These are phyloP conservation scores for Tulasnella calospora DNA, from an alignment of 768 basidiomycete species.

Conservation along the genomic window DNA sequence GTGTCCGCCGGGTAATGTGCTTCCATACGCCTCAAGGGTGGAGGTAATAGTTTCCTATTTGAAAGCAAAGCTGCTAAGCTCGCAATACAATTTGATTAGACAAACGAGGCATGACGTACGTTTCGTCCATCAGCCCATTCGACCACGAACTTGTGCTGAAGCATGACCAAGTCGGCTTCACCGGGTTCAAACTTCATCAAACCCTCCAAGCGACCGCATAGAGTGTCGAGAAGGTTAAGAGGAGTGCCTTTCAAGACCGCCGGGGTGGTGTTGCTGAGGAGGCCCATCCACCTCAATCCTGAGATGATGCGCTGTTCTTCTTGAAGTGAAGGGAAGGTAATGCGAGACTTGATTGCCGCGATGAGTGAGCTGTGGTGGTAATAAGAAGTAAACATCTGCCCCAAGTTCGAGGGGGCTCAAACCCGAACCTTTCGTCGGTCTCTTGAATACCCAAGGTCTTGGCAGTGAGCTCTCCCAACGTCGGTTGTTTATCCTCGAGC, in stretches of 20 bases:
- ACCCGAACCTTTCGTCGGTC: slow-evolving; percentile 59
- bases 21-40: slow-evolving; percentile 83
- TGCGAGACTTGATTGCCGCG: slow-evolving; percentile 14
- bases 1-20: slow-evolving; percentile 56
- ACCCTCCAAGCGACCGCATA: slow-evolving; percentile 83
- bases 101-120: slow-evolving; percentile 39
- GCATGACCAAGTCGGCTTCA: slow-evolving; percentile 93
- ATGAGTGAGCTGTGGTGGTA: slow-evolving; percentile 8
- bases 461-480: slow-evolving; percentile 81
- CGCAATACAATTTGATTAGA: not conserved
- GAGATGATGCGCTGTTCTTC: slow-evolving; percentile 78
- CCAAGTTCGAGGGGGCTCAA: not conserved
- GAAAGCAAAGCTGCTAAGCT: not conserved
- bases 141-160: slow-evolving; percentile 96
- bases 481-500: slow-evolving; percentile 59
- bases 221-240: slow-evolving; percentile 83
- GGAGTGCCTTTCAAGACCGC: slow-evolving; percentile 45
- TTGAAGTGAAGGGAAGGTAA: slow-evolving; percentile 29
- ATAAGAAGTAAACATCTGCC: not conserved
- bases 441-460: slow-evolving; percentile 64
- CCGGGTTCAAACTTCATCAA: slow-evolving; percentile 88
- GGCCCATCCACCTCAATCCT: slow-evolving; percentile 88
- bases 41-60: slow-evolving; percentile 77
- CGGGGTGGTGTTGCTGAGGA: slow-evolving; percentile 65
- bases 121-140: slow-evolving; percentile 78